Base-by-base conservation (phyloP, 139 green algal species). In the Parachlorella kessleri region DNA sequence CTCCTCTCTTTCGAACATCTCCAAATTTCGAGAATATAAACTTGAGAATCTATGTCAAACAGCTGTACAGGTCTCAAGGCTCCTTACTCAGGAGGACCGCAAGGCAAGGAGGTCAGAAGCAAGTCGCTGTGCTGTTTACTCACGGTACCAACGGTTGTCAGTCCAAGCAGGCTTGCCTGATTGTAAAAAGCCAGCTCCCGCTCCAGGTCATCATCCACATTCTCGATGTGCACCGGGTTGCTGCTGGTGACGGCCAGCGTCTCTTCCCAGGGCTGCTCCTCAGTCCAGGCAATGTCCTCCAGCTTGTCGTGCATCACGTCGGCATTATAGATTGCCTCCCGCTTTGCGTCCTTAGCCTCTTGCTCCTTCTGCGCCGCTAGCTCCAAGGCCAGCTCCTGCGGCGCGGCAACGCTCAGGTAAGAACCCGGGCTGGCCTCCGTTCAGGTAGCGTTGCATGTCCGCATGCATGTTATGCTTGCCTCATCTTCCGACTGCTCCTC, bases 181-280 rank as follows among this genome's bases (percentile, higher is more conserved):
- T 96, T 97, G 87, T 99, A 99, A 68, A 99, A 98, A 1, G 88
- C 87, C 9, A 98, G 87, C 87, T 99, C 96, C 3, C 96, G 84
- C 41, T 84, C 84, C 21, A 98, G 66, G 72, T 99, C 96, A 77
- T 99, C 93, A 37, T 98, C 92, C 1, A 97, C 80, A 65, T 94
- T 86, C 10, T 63, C 63, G 4, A 97, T 72, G 2, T 65, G 24
- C 26, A 81, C 68, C 1, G 72, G 36, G 18, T 76, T 41, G 1
- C 14, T 63, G 36, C 80, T 63, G 3, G 83, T 86, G 18, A 95
- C 70, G 10, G 81, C 85, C 39, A 81, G 78, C 8, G 86, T 89
- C 24, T 94, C 80, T 4, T 79, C 87, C 75, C 88, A 91, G 6
- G 84, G 83, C 81, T 90, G 78, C 26, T 90, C 86, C 85, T 86